Evolutionary conservation across 345 rosid species (phyloP).

Genomic region (Salix brachista): DNA sequence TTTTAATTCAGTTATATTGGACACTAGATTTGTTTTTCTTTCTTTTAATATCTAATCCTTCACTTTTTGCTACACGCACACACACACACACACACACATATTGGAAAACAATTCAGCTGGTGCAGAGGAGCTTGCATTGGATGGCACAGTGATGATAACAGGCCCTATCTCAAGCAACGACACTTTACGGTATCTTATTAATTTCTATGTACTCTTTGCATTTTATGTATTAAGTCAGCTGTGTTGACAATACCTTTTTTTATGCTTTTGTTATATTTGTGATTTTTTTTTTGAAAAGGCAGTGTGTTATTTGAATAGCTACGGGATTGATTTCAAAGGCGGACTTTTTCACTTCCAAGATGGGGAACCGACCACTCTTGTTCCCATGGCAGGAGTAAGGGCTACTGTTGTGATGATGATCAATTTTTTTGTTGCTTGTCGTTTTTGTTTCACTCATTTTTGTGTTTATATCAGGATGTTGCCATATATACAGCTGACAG

Average conservation of each 20-base stretch:
- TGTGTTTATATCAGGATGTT: slow-evolving; percentile 48
- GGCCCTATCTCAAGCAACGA: slow-evolving; percentile 74
- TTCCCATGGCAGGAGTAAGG: slow-evolving; percentile 76
- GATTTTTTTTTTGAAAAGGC: slow-evolving; percentile 47
- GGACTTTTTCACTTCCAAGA: slow-evolving; percentile 81
- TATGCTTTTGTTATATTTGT: neutral
- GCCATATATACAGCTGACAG: slow-evolving; percentile 88
- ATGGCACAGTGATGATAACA: slow-evolving; percentile 95
- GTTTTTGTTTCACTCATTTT: neutral
- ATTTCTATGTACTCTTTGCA: neutral
- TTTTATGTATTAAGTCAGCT: neutral
- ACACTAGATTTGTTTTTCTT: neutral
- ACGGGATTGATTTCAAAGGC: slow-evolving; percentile 65
- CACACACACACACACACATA: too few species aligned
- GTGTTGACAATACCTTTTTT: neutral
- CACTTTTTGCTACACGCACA: neutral
- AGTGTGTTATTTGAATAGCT: slow-evolving; percentile 86
- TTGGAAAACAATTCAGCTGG: slow-evolving; percentile 50
- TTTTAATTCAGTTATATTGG: neutral
- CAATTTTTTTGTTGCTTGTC: neutral
- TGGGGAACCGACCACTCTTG: slow-evolving; percentile 57
- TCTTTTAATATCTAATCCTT: neutral
- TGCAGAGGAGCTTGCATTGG: slow-evolving; percentile 85
- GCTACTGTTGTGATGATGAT: neutral
- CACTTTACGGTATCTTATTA: slow-evolving; percentile 51